Evolutionary conservation across 2,329 filamentous ascomycete species (phyloP).

Genomic region (Kalmusia sp.): DNA sequence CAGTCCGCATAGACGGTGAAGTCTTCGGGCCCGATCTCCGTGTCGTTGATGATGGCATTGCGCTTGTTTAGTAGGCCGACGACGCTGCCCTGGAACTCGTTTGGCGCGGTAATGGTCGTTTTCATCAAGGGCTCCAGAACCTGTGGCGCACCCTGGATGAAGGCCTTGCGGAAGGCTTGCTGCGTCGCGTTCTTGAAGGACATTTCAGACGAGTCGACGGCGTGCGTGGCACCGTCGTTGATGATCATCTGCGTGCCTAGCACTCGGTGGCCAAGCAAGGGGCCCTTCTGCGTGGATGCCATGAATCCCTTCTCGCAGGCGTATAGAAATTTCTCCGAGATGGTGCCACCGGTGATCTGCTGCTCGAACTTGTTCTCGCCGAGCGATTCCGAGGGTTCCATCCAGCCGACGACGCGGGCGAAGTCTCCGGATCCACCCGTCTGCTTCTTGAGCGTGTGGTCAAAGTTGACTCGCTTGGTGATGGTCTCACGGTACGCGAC

Average conservation of each 20-base stretch:
- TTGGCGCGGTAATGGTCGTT: slow-evolving; percentile 92
- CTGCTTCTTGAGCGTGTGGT: slow-evolving; percentile 94
- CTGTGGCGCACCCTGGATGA: slow-evolving; percentile 78
- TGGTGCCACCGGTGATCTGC: slow-evolving; percentile 85
- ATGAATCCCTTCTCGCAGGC: slow-evolving; percentile 97
- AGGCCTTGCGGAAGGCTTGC: slow-evolving; percentile 95
- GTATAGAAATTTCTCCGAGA: slow-evolving; percentile 93
- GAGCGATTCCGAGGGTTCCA: slow-evolving; percentile 81
- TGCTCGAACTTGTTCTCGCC: slow-evolving; percentile 84
- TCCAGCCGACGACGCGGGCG: slow-evolving; percentile 87
- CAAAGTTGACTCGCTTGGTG: slow-evolving; percentile 79
- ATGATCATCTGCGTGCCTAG: slow-evolving; percentile 90
- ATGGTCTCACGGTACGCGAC: slow-evolving; percentile 98
- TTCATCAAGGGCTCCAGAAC: slow-evolving; percentile 98
- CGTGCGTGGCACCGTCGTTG: slow-evolving; percentile 95
- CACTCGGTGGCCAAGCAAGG: slow-evolving; percentile 90
- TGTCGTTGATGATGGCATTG: slow-evolving; percentile 92
- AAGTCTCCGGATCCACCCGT: slow-evolving; percentile 95
- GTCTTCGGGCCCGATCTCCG: slow-evolving; percentile 90
- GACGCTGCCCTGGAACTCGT: slow-evolving; percentile 96
- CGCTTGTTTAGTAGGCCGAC: slow-evolving; percentile 97
- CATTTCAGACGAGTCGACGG: slow-evolving; percentile 97
- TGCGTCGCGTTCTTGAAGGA: slow-evolving; percentile 94
- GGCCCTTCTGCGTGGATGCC: slow-evolving; percentile 81
- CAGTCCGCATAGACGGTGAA: slow-evolving; percentile 93